These are phyloP conservation scores for Picea engelmannii DNA, from an alignment of 83 land plant species.

Conservation along the genomic window DNA sequence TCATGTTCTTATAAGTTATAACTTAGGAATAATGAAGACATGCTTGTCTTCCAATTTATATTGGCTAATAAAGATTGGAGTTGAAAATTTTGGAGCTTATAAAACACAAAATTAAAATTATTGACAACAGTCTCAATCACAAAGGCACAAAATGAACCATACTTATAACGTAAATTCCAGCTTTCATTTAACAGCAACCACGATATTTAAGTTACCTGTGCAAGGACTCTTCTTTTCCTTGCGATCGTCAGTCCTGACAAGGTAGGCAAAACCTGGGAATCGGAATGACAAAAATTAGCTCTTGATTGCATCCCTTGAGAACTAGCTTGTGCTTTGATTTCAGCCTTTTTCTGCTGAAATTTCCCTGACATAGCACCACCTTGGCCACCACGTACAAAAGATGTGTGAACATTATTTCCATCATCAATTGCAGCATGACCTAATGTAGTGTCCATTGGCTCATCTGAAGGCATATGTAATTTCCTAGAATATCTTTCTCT, in stretches of 20 bases:
- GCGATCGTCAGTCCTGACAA: conserved; percentile 69
- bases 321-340: conserved; percentile 35
- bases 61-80: neutral
- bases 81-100: neutral
- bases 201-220: conserved; percentile 61
- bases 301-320: conserved; percentile 39
- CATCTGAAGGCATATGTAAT: conserved; percentile 67
- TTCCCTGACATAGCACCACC: conserved; percentile 33
- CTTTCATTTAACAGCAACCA: neutral
- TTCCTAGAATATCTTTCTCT: conserved; percentile 82
- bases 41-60: neutral
- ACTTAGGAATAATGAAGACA: neutral
- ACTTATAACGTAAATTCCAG: neutral
- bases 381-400: conserved; percentile 33
- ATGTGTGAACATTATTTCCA: conserved; percentile 26
- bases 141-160: neutral
- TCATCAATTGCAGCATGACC: conserved; percentile 48
- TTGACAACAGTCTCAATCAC: neutral
- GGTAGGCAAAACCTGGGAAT: conserved; percentile 44
- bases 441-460: conserved; percentile 34
- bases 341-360: conserved; percentile 39
- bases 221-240: conserved; percentile 76
- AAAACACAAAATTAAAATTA: neutral
- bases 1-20: neutral
- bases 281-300: conserved; percentile 53